Evolutionary conservation across 164 flowering plant genomes (phyloP).

Genomic region (Cinnamomum micranthum): DNA sequence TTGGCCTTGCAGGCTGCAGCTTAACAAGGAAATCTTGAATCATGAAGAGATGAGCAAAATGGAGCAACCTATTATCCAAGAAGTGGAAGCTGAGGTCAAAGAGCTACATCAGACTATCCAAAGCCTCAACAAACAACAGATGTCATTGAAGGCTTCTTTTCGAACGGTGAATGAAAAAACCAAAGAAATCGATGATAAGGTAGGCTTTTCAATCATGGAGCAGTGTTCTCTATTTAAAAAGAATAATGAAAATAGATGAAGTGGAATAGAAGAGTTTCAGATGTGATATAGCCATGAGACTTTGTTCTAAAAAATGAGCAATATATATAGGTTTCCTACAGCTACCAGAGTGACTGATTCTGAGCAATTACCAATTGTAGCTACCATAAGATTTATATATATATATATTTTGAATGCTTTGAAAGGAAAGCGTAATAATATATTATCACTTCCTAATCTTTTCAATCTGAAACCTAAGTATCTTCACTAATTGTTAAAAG

Average conservation of each 20-base stretch:
- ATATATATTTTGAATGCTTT: not conserved
- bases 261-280: no score
- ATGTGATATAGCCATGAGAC: no score
- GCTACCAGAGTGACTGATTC: not conserved
- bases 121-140: conserved; percentile 68
- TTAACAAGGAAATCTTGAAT: conserved; percentile 53
- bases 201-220: conserved; percentile 16
- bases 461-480: no score
- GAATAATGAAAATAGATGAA: no score
- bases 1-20: conserved; percentile 42
- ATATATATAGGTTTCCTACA: no score
- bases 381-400: not conserved
- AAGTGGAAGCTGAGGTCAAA: conserved; percentile 57
- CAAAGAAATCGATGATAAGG: conserved; percentile 71
- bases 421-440: no score
- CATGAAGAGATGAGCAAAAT: conserved; percentile 50
- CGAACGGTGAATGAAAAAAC: conserved; percentile 56
- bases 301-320: no score
- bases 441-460: no score
- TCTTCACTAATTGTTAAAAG: no score
- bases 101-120: conserved; percentile 59
- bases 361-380: not conserved
- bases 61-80: conserved; percentile 71
- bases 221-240: not conserved
- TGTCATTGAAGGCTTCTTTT: conserved; percentile 48